Base-by-base conservation (phyloP, 2,329 filamentous ascomycete genomes). In the Onygena corvina region DNA sequence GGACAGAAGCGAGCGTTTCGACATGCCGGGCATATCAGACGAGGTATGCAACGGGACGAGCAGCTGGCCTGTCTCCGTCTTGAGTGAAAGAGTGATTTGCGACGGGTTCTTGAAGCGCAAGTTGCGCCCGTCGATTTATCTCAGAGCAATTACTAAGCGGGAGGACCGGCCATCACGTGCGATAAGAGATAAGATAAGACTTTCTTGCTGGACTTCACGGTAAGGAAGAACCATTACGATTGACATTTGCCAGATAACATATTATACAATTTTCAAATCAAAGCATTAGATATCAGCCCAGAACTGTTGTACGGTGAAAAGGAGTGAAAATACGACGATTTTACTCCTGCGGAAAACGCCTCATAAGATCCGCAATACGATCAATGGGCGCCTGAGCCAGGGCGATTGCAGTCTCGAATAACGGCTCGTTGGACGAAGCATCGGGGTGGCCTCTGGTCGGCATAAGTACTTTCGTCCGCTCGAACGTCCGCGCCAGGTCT, bases 311-410 rank as follows among this genome's bases (percentile, higher is more conserved):
- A n/a, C n/a, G n/a, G n/a, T n/a, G n/a, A n/a, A n/a, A n/a, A n/a
- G n/a, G n/a, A 7, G 21, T 25, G 23, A 42, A 42, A 5, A 40
- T 21, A 14, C 20, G 27, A 25, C n/a, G n/a, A n/a, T n/a, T 25
- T 8, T 42, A 42, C 38, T 42, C 38, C 35, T 54, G 50, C 16
- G 74, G 74, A 53, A 76, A 80, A 56, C 71, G 73, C 29, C 71
- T 62, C 55, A 77, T 75, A 23, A 77, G 48, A 58, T 80, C 76
- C 23, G 62, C 63, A 33, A 81, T 53, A 45, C 68, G 70, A 56
- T 80, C 77, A 20, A 80, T 64, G 0, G 77, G 77, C 3, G 76
- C 75, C 0, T 73, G 62, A 61, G 80, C 50, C 14, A 80, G 56
- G 0, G 74, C 75, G 53, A 69, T 70, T 0, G 68, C 74, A 0